Conservation (phyloP, 352 stramenopile species). For the Globisporangium camurandrum region DNA sequence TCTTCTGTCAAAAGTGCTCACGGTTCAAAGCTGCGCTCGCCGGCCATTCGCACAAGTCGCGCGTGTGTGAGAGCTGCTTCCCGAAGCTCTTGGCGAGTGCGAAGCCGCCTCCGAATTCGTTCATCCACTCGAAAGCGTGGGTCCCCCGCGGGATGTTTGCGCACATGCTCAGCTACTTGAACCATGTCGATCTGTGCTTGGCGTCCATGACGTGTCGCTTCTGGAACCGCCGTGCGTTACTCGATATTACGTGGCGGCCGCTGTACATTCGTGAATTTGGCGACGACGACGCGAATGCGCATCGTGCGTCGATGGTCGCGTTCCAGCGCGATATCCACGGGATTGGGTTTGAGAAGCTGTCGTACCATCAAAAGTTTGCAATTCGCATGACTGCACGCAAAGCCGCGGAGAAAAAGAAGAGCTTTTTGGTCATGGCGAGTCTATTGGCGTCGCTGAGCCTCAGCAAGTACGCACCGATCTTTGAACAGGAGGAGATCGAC, state of each 20-base stretch:
- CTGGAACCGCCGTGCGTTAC: slow-evolving; percentile 78
- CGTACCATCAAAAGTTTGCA: slow-evolving; percentile 80
- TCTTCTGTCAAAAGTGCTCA: slow-evolving; percentile 82
- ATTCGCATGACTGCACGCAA: slow-evolving; percentile 78
- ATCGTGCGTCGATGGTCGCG: slow-evolving; percentile 76
- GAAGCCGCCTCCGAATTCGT: slow-evolving; percentile 72
- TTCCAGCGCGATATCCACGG: slow-evolving; percentile 83
- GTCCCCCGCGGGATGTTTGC: slow-evolving; percentile 79
- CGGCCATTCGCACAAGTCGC: slow-evolving; percentile 79
- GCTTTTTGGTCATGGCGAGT: slow-evolving; percentile 81
- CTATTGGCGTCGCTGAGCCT: slow-evolving; percentile 68
- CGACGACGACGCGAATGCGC: slow-evolving; percentile 69
- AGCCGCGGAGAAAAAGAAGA: slow-evolving; percentile 85
- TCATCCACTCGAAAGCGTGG: slow-evolving; percentile 83
- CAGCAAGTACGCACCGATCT: slow-evolving; percentile 80
- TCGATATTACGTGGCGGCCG: slow-evolving; percentile 81
- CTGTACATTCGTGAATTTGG: slow-evolving; percentile 82
- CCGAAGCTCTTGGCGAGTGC: slow-evolving; percentile 73
- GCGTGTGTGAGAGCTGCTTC: slow-evolving; percentile 80
- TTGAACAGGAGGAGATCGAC: slow-evolving; percentile 85
- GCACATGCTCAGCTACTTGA: slow-evolving; percentile 83
- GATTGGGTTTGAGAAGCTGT: slow-evolving; percentile 79
- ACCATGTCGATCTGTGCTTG: slow-evolving; percentile 79
- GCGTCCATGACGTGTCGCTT: slow-evolving; percentile 83
- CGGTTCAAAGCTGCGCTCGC: slow-evolving; percentile 66